Evolutionary conservation across 2,329 filamentous ascomycete genomes (phyloP), one percentile per base, ranked within the genome.

Genomic region (Ophiostoma tasmaniense): DNA sequence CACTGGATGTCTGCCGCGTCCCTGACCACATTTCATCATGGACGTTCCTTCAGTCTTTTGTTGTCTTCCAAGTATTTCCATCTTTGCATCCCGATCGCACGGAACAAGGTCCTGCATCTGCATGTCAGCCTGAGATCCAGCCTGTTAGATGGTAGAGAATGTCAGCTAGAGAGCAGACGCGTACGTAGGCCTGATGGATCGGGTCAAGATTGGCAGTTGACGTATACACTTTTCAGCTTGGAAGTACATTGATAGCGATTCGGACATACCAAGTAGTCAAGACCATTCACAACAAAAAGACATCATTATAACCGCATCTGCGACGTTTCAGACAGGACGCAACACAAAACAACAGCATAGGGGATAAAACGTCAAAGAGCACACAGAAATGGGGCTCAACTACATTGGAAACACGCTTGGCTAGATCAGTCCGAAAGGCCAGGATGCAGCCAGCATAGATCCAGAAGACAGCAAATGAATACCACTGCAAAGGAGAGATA

Each of bases 301-400:
- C 10, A 55, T 28, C 25, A 25, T 25, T 3, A 52, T 17, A 22
- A 25, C n/a, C 6, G 25, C 55, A 25, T 17, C 13, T 61, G 25
- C 55, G 55, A 61, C 55, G 55, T 61, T 61, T 61, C 55, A 61
- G 55, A 20, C 55, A 61, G 55, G 55, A 25, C 55, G 25, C 55
- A 61, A 61, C 30, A 61, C 55, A 30, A 30, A 61, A 55, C 50
- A 55, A 1, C 3, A 22, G 45, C 22, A 61, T 30, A 25, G 20
- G 55, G 55, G 55, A 61, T 61, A 55, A 55, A 55, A 55, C 50
- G 55, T 33, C 55, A 61, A 17, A 61, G n/a, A 55, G n/a, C 50
- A 45, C 42, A 45, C 20, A 45, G 42, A 45, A 5, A 61, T 61
- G 55, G 55, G 25, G 55, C 55, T 61, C 25, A 30, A 61, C 55